A percentile compares a stretch with the other conserved stretches of the same genome.
phyloP scores from a whole-genome alignment of 495 filamentous ascomycete species.

The Melanomma pulvis-pyrius region DNA sequence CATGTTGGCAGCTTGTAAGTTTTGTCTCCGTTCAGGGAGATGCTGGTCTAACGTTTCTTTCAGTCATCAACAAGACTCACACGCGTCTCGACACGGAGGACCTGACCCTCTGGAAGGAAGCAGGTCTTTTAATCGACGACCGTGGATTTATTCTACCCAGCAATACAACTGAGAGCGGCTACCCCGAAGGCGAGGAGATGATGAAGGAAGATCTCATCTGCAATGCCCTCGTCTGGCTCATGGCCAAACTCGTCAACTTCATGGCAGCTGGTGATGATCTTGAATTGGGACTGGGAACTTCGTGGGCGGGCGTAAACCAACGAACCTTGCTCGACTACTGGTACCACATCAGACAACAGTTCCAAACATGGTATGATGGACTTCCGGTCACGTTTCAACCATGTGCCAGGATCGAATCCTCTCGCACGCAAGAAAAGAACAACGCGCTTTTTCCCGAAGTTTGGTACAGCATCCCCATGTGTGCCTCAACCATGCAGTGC shows the following conservation, averaged over 20 bases:
- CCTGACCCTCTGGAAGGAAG: constrained; percentile 61
- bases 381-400: constrained; percentile 62
- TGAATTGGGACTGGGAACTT: constrained; percentile 44
- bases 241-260: constrained; percentile 65
- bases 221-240: constrained; percentile 66
- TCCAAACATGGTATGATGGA: constrained; percentile 62
- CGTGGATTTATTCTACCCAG: constrained; percentile 58
- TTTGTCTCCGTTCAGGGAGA: neutral
- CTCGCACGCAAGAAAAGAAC: constrained; percentile 21
- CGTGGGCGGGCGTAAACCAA: constrained; percentile 54
- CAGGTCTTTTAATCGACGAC: constrained; percentile 60
- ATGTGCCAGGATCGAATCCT: constrained; percentile 47
- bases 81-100: constrained; percentile 66
- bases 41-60: constrained; percentile 3
- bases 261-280: constrained; percentile 58
- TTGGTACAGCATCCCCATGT: constrained; percentile 67
- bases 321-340: constrained; percentile 60
- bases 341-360: constrained; percentile 49
- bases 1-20: constrained; percentile 65
- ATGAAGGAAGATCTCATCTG: constrained; percentile 62
- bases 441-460: constrained; percentile 57
- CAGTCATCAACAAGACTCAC: constrained; percentile 63
- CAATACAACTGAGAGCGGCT: constrained; percentile 52
- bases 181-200: constrained; percentile 51
- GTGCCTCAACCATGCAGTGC: constrained; percentile 64